phyloP scores from a whole-genome alignment of 495 filamentous ascomycete species.

The Penicillium pancosmium region DNA sequence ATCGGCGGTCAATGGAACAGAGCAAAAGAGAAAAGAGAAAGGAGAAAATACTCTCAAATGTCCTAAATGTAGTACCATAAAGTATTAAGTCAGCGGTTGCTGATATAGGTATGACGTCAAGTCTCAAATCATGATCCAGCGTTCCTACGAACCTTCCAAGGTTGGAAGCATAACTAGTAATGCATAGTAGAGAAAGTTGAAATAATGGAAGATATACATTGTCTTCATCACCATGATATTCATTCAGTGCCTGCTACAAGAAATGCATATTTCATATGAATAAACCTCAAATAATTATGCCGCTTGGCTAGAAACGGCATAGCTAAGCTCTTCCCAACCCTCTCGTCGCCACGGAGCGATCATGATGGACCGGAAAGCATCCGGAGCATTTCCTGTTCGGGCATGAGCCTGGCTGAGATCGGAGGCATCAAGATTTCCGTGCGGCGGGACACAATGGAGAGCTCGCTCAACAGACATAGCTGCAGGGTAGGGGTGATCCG shows the following conservation, averaged over 20 bases:
- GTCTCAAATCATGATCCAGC: neutral
- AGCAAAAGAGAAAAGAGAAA: neutral
- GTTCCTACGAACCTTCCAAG: no score
- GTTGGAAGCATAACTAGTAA: no score
- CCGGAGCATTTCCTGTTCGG: constrained; percentile 67
- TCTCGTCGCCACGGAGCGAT: constrained; percentile 74
- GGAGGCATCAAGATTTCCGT: constrained; percentile 64
- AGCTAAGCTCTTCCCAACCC: constrained; percentile 62
- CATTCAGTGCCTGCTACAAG: no score
- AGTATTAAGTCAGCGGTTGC: neutral
- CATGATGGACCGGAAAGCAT: constrained; percentile 78
- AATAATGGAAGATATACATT: no score
- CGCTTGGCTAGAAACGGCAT: constrained; percentile 21
- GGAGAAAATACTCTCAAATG: neutral
- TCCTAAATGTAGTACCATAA: neutral
- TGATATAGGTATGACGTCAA: constrained; percentile 33
- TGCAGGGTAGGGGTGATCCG: constrained; percentile 59
- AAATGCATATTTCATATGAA: no score
- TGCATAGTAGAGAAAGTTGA: no score
- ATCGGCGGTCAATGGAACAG: neutral
- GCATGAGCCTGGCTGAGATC: constrained; percentile 77
- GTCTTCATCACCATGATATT: no score
- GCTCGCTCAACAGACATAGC: constrained; percentile 83
- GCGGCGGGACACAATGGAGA: constrained; percentile 68
- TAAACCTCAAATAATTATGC: no score